Base-by-base conservation (phyloP, 371 early-diverging fungal species). In the Fennellomyces sp. region DNA sequence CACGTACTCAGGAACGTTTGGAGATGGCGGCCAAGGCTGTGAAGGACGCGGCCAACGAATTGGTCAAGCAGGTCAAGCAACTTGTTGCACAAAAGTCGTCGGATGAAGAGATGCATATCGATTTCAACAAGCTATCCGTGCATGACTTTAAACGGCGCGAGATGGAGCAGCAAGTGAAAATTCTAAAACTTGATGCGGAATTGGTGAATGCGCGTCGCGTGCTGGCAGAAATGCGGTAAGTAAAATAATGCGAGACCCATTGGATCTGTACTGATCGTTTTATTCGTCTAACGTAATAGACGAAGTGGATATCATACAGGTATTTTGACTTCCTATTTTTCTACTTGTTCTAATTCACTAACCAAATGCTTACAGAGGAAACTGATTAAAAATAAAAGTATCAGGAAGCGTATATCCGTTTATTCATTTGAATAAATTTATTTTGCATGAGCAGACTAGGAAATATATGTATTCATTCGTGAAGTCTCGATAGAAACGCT, bases 161-260 rank as follows among this genome's bases (percentile, higher is more conserved):
- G 78, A 97, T 97, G 97, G 94, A 96, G 66, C 96, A 96, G 74
- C 98, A 98, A 80, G 98, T 97, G 31, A 85, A 88, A 76, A 96
- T 98, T 53, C 78, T 97, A 59, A 94, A 94, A 71, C 81, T 97
- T 30, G 98, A 97, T 77, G 91, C 96, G 70, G 93, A 94, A 60
- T 77, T 98, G 61, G 82, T 82, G 12, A 82, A 87, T 54, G 97
- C 98, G 30, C 76, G 97, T 52, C 83, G 91, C 54, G 86, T 89
- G 41, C 74, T 97, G 50, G 97, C 93, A 8, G 96, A 95, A 76
- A 94, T 97, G 89, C 84, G 97, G 59, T 59, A 59, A 48, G 38
- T 49, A 23, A 21, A 10, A 28, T 48, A 36, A 30, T 26, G 3
- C 2, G 25, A 19, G 0, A 28, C 2, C 35, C 3, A 33, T 30